phyloP scores from a whole-genome alignment of 805 yeast species.

The Wickerhamiella siamensis region DNA sequence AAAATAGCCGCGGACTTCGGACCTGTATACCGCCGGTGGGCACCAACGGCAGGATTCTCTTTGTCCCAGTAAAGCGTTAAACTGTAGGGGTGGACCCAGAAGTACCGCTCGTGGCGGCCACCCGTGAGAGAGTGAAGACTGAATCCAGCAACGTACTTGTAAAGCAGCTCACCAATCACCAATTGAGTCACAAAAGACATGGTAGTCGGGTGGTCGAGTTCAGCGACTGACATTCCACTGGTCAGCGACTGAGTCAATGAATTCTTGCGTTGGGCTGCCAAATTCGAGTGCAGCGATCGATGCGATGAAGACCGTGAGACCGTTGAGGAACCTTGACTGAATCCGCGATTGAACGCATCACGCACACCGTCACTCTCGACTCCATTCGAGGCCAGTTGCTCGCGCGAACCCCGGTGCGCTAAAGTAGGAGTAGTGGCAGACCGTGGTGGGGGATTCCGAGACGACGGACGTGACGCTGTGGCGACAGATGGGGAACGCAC shows the following conservation, averaged over 20 bases:
- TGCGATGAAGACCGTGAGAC: not conserved
- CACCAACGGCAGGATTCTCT: conserved; percentile 63
- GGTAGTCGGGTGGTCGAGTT: not conserved
- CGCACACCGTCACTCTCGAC: not conserved
- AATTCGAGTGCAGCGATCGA: not conserved
- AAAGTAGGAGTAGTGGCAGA: not conserved
- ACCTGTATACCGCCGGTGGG: conserved; percentile 33
- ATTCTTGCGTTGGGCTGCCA: not conserved
- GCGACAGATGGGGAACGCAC: conserved; percentile 2
- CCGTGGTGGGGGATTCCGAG: not conserved
- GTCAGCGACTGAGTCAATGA: conserved; percentile 17
- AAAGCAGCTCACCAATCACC: conserved; percentile 80
- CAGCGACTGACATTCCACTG: not conserved
- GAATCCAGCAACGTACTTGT: conserved; percentile 71
- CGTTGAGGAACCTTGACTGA: not conserved
- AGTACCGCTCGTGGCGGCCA: conserved; percentile 75
- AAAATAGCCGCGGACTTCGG: conserved; percentile 71
- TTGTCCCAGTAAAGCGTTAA: conserved; percentile 82
- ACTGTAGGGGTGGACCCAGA: conserved; percentile 95
- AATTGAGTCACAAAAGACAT: conserved; percentile 64
- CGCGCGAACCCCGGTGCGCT: not conserved
- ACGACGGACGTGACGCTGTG: too few species aligned
- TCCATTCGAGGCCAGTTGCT: too few species aligned
- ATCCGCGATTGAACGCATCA: not conserved
- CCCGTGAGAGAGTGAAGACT: conserved; percentile 52